Percentiles rank a stretch among this genome's conserved stretches.
Evolutionary conservation across 306 rosid species (phyloP).

Genomic region (Dalbergia cochinchinensis): DNA sequence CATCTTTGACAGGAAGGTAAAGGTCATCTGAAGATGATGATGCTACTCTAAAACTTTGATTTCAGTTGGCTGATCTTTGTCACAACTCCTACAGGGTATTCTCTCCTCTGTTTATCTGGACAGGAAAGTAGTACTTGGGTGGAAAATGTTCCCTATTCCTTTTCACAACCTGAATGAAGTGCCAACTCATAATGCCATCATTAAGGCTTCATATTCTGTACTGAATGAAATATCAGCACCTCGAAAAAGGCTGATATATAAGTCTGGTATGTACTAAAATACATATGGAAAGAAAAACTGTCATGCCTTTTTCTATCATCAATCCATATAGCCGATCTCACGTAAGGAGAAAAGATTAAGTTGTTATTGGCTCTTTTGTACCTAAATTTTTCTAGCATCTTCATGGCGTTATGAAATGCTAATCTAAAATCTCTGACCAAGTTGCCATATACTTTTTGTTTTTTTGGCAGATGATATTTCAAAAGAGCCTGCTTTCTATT

Average conservation of each 20-base stretch:
- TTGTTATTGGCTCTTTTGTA: not conserved
- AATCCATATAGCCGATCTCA: not conserved
- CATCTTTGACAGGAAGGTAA: constrained; percentile 89
- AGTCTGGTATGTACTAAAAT: constrained; percentile 56
- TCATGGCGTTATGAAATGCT: constrained; percentile 25
- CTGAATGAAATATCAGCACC: constrained; percentile 41
- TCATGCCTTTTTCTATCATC: constrained; percentile 14
- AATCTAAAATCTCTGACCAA: constrained; percentile 37
- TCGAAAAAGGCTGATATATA: constrained; percentile 50
- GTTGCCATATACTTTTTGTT: constrained; percentile 32
- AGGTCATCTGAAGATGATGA: constrained; percentile 32
- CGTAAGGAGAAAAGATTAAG: not conserved
- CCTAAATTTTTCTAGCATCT: constrained; percentile 35
- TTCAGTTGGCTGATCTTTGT: constrained; percentile 42
- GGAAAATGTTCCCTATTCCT: constrained; percentile 83
- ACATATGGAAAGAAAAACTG: constrained; percentile 20
- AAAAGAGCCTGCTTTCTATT: constrained; percentile 76
- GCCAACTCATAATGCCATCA: constrained; percentile 56
- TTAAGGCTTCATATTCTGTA: constrained; percentile 56
- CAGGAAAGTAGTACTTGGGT: constrained; percentile 53
- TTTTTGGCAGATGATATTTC: constrained; percentile 62
- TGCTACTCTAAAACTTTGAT: constrained; percentile 16
- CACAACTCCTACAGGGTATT: constrained; percentile 73
- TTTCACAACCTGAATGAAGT: constrained; percentile 73
- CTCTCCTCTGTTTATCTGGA: constrained; percentile 84